Evolutionary conservation across 2,329 filamentous ascomycete species (phyloP).

Genomic region (Alternaria metachromatica): DNA sequence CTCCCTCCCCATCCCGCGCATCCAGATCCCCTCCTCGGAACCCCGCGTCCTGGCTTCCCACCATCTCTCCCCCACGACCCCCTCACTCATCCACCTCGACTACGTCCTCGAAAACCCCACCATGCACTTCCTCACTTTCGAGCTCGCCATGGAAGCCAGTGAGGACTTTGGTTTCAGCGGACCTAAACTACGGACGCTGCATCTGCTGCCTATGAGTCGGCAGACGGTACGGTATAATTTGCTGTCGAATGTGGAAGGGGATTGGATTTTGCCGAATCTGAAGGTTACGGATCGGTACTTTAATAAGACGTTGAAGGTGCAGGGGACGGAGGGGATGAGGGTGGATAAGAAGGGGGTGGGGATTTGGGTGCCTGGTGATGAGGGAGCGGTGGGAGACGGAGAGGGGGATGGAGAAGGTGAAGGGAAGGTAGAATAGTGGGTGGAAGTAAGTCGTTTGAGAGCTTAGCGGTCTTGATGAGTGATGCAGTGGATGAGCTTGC

Average conservation of each 20-base stretch:
- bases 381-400: background rate
- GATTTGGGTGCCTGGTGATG: conserved; percentile 46
- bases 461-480: background rate
- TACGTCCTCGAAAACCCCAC: conserved; percentile 93
- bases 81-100: conserved; percentile 50
- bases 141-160: conserved; percentile 87
- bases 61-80: conserved; percentile 38
- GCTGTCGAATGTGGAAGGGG: conserved; percentile 67
- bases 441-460: background rate
- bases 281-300: conserved; percentile 90
- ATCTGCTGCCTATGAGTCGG: conserved; percentile 82
- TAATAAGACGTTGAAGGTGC: conserved; percentile 83
- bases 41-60: conserved; percentile 76
- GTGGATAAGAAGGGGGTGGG: conserved; percentile 60
- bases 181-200: conserved; percentile 78
- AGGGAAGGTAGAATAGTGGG: background rate
- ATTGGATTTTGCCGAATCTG: conserved; percentile 75
- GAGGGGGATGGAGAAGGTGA: background rate
- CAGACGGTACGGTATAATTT: conserved; percentile 76
- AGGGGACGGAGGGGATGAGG: conserved; percentile 74
- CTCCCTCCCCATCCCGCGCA: conserved; percentile 76
- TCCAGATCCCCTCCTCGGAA: conserved; percentile 81
- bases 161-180: conserved; percentile 94
- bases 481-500: background rate
- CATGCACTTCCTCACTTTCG: conserved; percentile 92